Percentiles rank a stretch among this genome's conserved stretches.
phyloP scores from a whole-genome alignment of 108 stramenopile genomes.

The Bacterosira constricta region DNA sequence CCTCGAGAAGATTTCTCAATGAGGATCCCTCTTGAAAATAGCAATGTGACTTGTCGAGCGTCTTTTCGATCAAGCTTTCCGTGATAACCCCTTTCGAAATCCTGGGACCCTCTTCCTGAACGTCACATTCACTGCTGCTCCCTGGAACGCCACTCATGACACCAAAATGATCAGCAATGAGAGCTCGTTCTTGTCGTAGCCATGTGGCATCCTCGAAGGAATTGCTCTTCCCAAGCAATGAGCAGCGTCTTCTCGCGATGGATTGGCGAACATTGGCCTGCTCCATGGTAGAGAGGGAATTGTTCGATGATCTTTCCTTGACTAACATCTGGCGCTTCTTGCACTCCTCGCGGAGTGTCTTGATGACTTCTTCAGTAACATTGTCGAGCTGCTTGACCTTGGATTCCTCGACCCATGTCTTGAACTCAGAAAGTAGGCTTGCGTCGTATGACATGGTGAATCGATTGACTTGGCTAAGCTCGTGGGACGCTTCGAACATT shows the following conservation, averaged over 20 bases:
- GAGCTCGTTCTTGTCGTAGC: neutral
- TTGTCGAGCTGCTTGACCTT: conserved; percentile 2
- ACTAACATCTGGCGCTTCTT: neutral
- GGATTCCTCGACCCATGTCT: conserved; percentile 16
- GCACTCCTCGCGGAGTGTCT: neutral
- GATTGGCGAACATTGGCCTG: neutral
- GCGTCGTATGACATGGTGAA: neutral
- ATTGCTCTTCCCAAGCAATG: neutral
- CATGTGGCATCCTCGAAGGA: conserved; percentile 5
- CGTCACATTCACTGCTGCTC: too few relatives aligned
- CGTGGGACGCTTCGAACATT: conserved; percentile 13
- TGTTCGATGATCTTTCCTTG: neutral
- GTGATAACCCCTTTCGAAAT: neutral
- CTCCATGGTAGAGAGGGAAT: neutral
- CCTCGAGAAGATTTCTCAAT: conserved; percentile 15
- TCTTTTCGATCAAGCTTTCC: neutral
- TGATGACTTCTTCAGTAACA: conserved; percentile 7
- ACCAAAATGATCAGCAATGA: conserved; percentile 16
- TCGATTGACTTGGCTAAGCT: neutral
- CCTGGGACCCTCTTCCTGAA: neutral
- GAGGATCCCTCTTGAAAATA: conserved; percentile 20
- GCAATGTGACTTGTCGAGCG: neutral
- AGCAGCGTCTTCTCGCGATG: neutral
- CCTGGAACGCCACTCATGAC: too few relatives aligned
- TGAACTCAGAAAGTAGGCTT: conserved; percentile 9